Evolutionary conservation across 2,329 filamentous ascomycete genomes (phyloP), one percentile per base, ranked within the genome.

Genomic region (Ophiostoma quercus): DNA sequence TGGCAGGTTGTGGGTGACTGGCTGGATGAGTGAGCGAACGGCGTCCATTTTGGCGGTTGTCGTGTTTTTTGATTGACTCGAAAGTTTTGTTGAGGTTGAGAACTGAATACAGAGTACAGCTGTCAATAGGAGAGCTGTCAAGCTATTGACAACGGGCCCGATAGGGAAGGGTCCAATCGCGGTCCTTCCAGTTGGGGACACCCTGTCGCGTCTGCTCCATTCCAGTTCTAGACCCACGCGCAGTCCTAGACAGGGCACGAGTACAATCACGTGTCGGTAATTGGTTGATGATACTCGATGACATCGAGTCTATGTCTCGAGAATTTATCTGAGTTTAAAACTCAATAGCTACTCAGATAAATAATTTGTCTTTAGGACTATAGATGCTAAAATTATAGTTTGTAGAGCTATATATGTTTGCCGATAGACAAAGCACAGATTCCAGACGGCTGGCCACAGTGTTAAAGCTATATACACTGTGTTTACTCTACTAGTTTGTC

Each of bases 1-100:
- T 25, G 93, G 94, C 67, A 95, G 87, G 77, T 86, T 88, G 76
- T 88, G 85, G 67, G 90, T 92, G 76, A 94, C 84, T 71, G 90
- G 90, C 75, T 85, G 85, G 76, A 92, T 83, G 74, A 82, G 81
- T 68, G 83, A 83, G 76, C 86, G 86, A 71, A 90, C 77, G 73
- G 83, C 77, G 76, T 91, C 88, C 88, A 91, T 90, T 19, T 16
- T n/a, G 60, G 11, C 54, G 57, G 22, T 62, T 9, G 1, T 29
- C 25, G 25, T 29, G 25, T 29, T 29, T 29, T 29, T 29, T 29
- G 25, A 29, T 29, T 29, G 25, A 29, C 25, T 29, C 25, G 25
- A 29, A 29, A 29, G 25, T 29, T 29, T 29, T 29, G 11, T 25
- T 12, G 22, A 57, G 51, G 51, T 25, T 9, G 51, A 57, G 22